Percentiles rank a stretch among this genome's conserved stretches.
Evolutionary conservation across 345 rosid genomes (phyloP).

Genomic region (Trapa incisa): DNA sequence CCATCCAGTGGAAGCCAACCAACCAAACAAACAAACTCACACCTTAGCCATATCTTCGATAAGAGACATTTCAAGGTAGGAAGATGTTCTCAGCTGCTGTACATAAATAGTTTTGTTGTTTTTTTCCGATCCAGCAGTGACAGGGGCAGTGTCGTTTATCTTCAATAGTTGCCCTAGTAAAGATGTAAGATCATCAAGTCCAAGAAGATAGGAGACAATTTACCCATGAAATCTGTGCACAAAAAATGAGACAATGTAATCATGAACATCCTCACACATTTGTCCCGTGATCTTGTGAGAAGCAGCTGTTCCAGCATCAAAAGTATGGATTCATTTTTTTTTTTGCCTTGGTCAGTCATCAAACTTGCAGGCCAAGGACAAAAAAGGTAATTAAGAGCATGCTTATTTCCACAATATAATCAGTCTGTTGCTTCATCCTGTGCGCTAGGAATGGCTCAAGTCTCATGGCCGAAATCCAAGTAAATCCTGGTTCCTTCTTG

Average conservation of each 20-base stretch:
- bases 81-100: conserved; percentile 9
- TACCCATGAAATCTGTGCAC: neutral
- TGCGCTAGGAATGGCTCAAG: conserved; percentile 11
- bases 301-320: neutral
- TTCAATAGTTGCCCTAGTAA: conserved; percentile 13
- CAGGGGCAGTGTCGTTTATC: conserved; percentile 3
- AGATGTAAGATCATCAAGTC: conserved; percentile 6
- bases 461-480: conserved; percentile 32
- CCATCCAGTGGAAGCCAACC: conserved; percentile 8
- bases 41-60: conserved; percentile 4
- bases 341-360: neutral
- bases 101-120: neutral
- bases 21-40: conserved; percentile 7
- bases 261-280: neutral
- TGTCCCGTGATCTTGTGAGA: neutral
- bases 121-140: neutral
- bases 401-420: neutral
- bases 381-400: neutral
- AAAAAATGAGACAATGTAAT: neutral
- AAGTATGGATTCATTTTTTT: neutral
- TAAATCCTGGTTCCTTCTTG: conserved; percentile 50
- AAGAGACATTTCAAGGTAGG: conserved; percentile 5
- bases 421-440: neutral
- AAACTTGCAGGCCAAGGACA: neutral
- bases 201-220: conserved; percentile 1